phyloP scores from a whole-genome alignment of 169 alveolate genomes.

The Babesia ovata region DNA sequence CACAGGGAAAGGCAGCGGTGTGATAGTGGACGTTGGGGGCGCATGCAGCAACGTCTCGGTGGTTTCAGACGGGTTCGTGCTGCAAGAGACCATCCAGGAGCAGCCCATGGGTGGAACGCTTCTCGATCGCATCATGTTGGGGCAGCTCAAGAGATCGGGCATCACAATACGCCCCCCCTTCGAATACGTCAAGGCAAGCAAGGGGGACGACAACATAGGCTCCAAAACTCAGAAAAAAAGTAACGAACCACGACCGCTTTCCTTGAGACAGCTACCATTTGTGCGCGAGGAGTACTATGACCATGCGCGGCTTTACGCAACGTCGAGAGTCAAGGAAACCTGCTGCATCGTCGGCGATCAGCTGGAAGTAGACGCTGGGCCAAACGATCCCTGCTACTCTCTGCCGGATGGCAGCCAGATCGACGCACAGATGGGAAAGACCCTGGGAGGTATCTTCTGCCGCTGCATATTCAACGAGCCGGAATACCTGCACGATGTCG shows the following conservation, averaged over 20 bases:
- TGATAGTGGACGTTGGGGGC: slow-evolving; percentile 76
- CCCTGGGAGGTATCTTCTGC: slow-evolving; percentile 66
- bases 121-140: slow-evolving; percentile 67
- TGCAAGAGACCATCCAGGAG: slow-evolving; percentile 72
- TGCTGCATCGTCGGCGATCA: slow-evolving; percentile 46
- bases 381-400: slow-evolving; percentile 54
- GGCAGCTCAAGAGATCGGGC: slow-evolving; percentile 58
- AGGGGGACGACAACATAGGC: slow-evolving; percentile 28
- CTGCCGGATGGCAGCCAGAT: slow-evolving; percentile 75
- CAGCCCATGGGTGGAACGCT: slow-evolving; percentile 78
- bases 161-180: slow-evolving; percentile 67
- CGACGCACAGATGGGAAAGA: slow-evolving; percentile 53
- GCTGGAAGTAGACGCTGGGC: slow-evolving; percentile 30
- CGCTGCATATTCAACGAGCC: slow-evolving; percentile 38
- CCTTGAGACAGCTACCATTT: slow-evolving; percentile 66
- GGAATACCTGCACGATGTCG: slow-evolving; percentile 25
- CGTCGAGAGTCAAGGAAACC: slow-evolving; percentile 70
- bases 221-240: slow-evolving; percentile 39
- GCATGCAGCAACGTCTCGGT: slow-evolving; percentile 73
- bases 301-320: slow-evolving; percentile 73
- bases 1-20: slow-evolving; percentile 73
- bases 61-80: slow-evolving; percentile 72
- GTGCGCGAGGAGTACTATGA: slow-evolving; percentile 70
- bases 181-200: slow-evolving; percentile 42
- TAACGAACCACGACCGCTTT: not conserved